phyloP scores from a whole-genome alignment of 1,284 basidiomycete genomes.

The Sanghuangporus weigelae region DNA sequence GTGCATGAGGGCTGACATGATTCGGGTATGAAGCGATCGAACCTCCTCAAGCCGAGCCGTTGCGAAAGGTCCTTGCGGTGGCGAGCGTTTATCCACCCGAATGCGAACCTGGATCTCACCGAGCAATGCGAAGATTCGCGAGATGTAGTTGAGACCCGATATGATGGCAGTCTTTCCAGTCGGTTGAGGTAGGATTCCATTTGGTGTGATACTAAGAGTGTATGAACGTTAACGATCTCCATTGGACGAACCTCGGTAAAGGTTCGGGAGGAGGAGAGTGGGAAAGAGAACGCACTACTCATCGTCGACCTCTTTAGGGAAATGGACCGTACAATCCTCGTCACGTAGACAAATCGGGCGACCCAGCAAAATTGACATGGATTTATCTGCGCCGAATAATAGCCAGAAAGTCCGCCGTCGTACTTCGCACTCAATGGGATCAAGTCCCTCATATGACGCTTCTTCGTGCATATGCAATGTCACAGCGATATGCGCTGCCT shows the following conservation, averaged over 20 bases:
- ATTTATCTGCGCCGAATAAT: slow-evolving; percentile 83
- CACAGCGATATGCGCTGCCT: slow-evolving; percentile 75
- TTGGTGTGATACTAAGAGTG: slow-evolving; percentile 63
- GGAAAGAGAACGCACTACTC: slow-evolving; percentile 60
- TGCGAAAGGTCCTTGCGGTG: slow-evolving; percentile 76
- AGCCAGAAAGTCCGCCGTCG: slow-evolving; percentile 81
- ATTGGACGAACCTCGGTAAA: slow-evolving; percentile 31
- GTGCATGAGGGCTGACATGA: slow-evolving; percentile 62
- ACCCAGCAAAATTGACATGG: slow-evolving; percentile 78
- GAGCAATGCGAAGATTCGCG: slow-evolving; percentile 76
- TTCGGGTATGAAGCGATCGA: slow-evolving; percentile 67
- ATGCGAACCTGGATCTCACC: slow-evolving; percentile 82
- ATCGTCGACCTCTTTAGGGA: slow-evolving; percentile 80
- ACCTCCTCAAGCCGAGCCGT: slow-evolving; percentile 77
- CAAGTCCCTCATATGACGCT: slow-evolving; percentile 69
- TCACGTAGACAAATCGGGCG: slow-evolving; percentile 78
- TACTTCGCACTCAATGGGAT: slow-evolving; percentile 82
- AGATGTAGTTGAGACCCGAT: slow-evolving; percentile 81
- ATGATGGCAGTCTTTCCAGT: slow-evolving; percentile 78
- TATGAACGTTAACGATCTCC: slow-evolving; percentile 1
- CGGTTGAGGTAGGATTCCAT: slow-evolving; percentile 75
- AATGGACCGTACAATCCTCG: slow-evolving; percentile 82
- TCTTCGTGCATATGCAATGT: slow-evolving; percentile 82
- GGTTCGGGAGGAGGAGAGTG: slow-evolving; percentile 17
- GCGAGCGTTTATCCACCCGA: slow-evolving; percentile 77